Conservation (phyloP, 306 rosid species). For the Morella rubra region DNA sequence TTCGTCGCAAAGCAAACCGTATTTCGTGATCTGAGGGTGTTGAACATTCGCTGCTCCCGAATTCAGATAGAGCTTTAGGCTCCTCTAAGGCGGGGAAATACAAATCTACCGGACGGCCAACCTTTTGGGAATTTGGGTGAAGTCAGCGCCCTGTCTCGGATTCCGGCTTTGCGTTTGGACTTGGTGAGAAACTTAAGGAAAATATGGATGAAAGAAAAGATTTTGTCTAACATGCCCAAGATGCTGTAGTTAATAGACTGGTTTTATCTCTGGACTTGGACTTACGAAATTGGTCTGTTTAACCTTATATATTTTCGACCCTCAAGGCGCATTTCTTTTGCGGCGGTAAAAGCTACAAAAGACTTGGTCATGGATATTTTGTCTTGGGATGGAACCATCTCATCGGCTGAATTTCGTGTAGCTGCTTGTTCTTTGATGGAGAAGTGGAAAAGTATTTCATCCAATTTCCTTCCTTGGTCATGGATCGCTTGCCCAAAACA, state of each 20-base stretch:
- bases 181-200: not conserved
- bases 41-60: too few relatives aligned
- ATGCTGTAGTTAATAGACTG: not conserved
- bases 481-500: constrained; percentile 55
- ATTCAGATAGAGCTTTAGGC: not conserved
- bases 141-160: not conserved
- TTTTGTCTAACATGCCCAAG: too few relatives aligned
- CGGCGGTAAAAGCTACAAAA: constrained; percentile 21
- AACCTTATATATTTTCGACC: not conserved
- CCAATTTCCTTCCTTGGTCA: constrained; percentile 59
- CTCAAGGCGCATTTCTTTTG: not conserved
- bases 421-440: constrained; percentile 56
- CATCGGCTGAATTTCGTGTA: constrained; percentile 46
- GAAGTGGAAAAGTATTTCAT: constrained; percentile 54
- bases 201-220: not conserved
- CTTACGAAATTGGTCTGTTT: not conserved
- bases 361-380: constrained; percentile 19
- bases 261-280: not conserved
- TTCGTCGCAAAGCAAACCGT: too few relatives aligned
- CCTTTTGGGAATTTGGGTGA: not conserved
- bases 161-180: not conserved
- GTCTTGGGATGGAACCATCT: constrained; percentile 67
- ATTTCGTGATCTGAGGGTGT: too few relatives aligned
- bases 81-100: not conserved
- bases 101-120: not conserved